These are phyloP conservation scores for Noccaea caerulescens DNA, from an alignment of 345 rosid species.

Conservation along the genomic window DNA sequence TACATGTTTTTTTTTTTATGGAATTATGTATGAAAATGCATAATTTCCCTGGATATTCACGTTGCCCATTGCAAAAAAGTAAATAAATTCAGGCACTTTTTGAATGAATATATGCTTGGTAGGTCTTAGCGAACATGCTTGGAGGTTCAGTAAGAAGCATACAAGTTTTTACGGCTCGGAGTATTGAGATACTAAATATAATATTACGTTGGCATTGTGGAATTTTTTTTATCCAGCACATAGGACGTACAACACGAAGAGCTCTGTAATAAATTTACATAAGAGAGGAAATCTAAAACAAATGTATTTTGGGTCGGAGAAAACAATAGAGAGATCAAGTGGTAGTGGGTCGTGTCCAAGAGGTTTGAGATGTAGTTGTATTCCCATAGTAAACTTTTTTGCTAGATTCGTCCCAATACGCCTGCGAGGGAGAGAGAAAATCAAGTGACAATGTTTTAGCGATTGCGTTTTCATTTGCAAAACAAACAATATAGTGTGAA, in stretches of 20 bases:
- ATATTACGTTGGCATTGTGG: background rate
- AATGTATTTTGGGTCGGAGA: constrained; percentile 2
- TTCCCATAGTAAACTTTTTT: constrained; percentile 47
- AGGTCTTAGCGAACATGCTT: too few relatives aligned
- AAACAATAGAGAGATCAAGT: constrained; percentile 10
- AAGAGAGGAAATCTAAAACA: constrained; percentile 1
- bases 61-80: constrained; percentile 7
- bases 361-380: constrained; percentile 40
- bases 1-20: background rate
- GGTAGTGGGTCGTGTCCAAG: constrained; percentile 44
- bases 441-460: constrained; percentile 20
- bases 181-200: background rate
- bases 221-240: background rate
- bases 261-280: constrained; percentile 34
- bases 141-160: background rate
- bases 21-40: constrained; percentile 16
- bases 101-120: background rate
- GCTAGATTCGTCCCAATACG: constrained; percentile 48
- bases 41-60: constrained; percentile 21
- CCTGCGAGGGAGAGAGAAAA: constrained; percentile 32
- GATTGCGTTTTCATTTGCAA: background rate
- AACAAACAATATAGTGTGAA: background rate
- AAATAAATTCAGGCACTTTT: background rate
- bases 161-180: background rate
- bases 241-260: background rate